phyloP scores from a whole-genome alignment of 148 eudicot genomes.

The Chenopodium formosanum region DNA sequence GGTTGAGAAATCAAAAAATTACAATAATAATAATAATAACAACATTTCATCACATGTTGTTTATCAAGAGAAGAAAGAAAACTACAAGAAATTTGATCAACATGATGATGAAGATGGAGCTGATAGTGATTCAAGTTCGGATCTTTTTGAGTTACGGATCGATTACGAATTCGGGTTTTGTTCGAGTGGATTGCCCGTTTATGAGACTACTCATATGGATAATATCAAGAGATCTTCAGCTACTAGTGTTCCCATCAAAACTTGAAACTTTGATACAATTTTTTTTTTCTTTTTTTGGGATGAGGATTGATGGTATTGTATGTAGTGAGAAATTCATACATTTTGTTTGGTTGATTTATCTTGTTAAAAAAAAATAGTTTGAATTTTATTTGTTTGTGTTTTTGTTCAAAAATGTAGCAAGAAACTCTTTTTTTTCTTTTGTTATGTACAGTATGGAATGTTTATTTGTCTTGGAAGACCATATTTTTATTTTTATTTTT shows the following conservation, averaged over 20 bases:
- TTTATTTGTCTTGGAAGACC: constrained; percentile 26
- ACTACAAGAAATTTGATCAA: constrained; percentile 17
- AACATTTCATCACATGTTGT: not conserved
- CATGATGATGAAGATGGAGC: constrained; percentile 42
- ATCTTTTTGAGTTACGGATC: constrained; percentile 62
- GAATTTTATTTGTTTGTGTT: not conserved
- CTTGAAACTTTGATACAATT: not conserved
- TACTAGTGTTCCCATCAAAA: constrained; percentile 37
- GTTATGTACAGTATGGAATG: constrained; percentile 42
- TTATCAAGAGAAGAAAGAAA: constrained; percentile 18
- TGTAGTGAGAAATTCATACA: not conserved
- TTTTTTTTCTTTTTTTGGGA: constrained; percentile 9
- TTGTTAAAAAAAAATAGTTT: not conserved
- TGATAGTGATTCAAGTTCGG: constrained; percentile 79
- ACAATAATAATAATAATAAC: not conserved
- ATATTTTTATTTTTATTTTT: too few relatives aligned
- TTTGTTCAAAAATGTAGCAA: not conserved
- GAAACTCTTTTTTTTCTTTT: not conserved
- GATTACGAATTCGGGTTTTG: constrained; percentile 44
- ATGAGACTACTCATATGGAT: constrained; percentile 66
- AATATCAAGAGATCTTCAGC: constrained; percentile 52
- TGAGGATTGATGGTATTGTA: not conserved
- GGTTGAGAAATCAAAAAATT: constrained; percentile 31
- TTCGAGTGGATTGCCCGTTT: constrained; percentile 70
- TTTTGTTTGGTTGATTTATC: constrained; percentile 1